Percentiles rank a stretch among this genome's conserved stretches.
These are phyloP conservation scores for Pythium vanterpoolii DNA, from an alignment of 352 stramenopile genomes.

Conservation along the genomic window DNA sequence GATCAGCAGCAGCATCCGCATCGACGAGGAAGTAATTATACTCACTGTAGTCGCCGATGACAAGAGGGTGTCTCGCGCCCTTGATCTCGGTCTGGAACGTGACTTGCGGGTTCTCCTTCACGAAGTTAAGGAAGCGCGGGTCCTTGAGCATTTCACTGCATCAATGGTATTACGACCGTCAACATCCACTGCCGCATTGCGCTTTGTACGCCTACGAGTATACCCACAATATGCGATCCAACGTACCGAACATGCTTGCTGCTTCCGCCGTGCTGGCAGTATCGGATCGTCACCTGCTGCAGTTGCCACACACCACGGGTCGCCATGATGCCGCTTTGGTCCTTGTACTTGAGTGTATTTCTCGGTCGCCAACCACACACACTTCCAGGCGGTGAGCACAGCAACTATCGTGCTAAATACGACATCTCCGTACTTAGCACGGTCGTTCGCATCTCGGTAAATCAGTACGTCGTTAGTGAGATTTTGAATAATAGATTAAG, in stretches of 20 bases:
- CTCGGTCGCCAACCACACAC: constrained; percentile 28
- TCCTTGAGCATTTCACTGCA: constrained; percentile 65
- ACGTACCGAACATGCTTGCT: constrained; percentile 67
- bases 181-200: not conserved
- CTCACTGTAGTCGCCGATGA: constrained; percentile 84
- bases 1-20: not conserved
- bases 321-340: constrained; percentile 26
- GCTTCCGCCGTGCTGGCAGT: constrained; percentile 49
- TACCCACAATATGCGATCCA: not conserved
- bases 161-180: not conserved
- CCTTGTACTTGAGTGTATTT: constrained; percentile 5
- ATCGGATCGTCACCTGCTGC: constrained; percentile 44
- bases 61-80: constrained; percentile 70
- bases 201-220: not conserved
- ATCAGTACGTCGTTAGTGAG: not conserved
- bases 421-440: too few relatives aligned
- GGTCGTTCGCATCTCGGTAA: too few relatives aligned
- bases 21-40: not conserved
- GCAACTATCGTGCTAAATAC: constrained; percentile 12
- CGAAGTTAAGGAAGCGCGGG: constrained; percentile 76
- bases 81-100: constrained; percentile 84
- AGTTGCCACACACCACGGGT: constrained; percentile 47
- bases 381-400: constrained; percentile 10
- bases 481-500: constrained; percentile 20
- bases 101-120: constrained; percentile 87